Base-by-base conservation (phyloP, 169 alveolate genomes). In the Neospora caninum region DNA sequence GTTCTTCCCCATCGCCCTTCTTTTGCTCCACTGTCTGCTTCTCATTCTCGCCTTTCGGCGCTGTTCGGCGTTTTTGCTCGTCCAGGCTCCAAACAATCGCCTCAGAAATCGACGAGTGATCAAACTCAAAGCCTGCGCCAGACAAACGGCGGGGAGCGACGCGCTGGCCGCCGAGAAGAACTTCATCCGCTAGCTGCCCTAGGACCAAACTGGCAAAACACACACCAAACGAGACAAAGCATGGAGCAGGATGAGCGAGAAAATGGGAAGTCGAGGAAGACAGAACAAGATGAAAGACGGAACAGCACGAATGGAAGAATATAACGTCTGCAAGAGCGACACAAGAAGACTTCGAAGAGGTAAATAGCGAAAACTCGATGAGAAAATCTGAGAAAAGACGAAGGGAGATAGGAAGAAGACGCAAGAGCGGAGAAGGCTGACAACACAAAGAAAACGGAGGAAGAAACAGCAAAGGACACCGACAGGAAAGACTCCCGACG, bases 131-230 rank as follows among this genome's bases (percentile, higher is more conserved):
- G 43, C 27, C 45, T 16, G 86, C 86, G 27, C 10, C 39, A 18
- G 22, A 2, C 39, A 78, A 43, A n/a, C 86, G 86, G 20, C 42
- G 45, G 20, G 86, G 86, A 7, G n/a, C 45, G n/a, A n/a, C 86
- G 29, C 86, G 86, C 86, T 78, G 86, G 27, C 86, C 86, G 13
- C 86, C 86, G 7, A 78, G 45, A 13, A 78, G 86, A 0, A 78
- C 86, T 22, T 78, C 86, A 43, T 78, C 45, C 20, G 86, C 86
- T 16, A 78, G 86, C 39, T n/a, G 86, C 22, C 86, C 86, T 20
- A 78, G 20, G 20, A 78, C 86, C 27, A 78, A 4, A 2, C 86
- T 78, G 86, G 31, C n/a, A 22, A 78, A 16, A 78, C 41, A n/a
- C 41, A n/a, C 45, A 43, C 27, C 22, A 20, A 43, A 78, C 86